These are phyloP conservation scores for Stylosanthes scabra DNA, from an alignment of 331 rosid species.

Conservation along the genomic window DNA sequence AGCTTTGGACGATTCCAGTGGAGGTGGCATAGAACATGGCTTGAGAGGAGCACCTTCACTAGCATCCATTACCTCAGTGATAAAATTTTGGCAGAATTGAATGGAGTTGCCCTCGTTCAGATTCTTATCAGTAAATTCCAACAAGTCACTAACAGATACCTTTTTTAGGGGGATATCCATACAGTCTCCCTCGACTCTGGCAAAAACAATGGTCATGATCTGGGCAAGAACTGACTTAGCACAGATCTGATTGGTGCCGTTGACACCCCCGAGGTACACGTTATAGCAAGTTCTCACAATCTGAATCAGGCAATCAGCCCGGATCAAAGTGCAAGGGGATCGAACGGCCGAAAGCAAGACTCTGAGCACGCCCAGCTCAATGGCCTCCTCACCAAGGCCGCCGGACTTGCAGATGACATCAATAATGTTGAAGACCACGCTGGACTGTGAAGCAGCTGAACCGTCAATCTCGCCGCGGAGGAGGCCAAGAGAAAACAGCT, in stretches of 20 bases:
- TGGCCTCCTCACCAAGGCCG: slow-evolving; percentile 82
- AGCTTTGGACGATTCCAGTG: slow-evolving; percentile 41
- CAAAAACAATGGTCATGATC: slow-evolving; percentile 82
- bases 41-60: slow-evolving; percentile 62
- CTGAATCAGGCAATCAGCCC: slow-evolving; percentile 81
- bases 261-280: slow-evolving; percentile 91
- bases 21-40: slow-evolving; percentile 25
- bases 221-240: slow-evolving; percentile 98
- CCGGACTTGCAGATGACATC: slow-evolving; percentile 82
- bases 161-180: slow-evolving; percentile 55
- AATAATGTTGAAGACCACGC: slow-evolving; percentile 56
- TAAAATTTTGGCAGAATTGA: slow-evolving; percentile 75
- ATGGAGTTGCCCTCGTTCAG: slow-evolving; percentile 96
- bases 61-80: slow-evolving; percentile 85
- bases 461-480: slow-evolving; percentile 78
- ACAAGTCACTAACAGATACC: slow-evolving; percentile 74
- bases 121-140: slow-evolving; percentile 95
- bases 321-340: slow-evolving; percentile 76
- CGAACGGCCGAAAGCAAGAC: slow-evolving; percentile 86
- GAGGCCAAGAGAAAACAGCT: slow-evolving; percentile 87
- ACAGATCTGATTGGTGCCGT: slow-evolving; percentile 97
- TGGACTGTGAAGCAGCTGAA: slow-evolving; percentile 43
- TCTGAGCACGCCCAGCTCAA: slow-evolving; percentile 84
- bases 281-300: slow-evolving; percentile 93
- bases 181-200: slow-evolving; percentile 82